A percentile compares a stretch with the other conserved stretches of the same genome.
Conservation (phyloP, 1,139 yeast genomes). For the Saccharomycopsis hybrid region DNA sequence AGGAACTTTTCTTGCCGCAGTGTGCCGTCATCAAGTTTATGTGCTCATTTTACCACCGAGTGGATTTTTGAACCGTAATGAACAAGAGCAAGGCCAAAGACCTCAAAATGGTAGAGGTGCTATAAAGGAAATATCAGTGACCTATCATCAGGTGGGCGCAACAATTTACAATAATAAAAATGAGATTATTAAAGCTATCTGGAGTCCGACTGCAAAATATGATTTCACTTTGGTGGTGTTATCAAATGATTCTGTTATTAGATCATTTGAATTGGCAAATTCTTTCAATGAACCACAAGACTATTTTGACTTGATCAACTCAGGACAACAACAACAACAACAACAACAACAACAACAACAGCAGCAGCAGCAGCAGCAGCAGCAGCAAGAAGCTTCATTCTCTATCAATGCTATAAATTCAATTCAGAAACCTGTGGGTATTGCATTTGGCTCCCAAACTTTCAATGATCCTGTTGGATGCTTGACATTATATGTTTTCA, state of each 20-base stretch:
- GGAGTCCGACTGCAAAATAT: conserved; percentile 21
- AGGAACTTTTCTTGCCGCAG: conserved; percentile 22
- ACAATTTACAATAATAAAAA: neutral
- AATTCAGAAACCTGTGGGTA: conserved; percentile 28
- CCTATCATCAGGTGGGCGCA: conserved; percentile 5
- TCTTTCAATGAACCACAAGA: conserved; percentile 16
- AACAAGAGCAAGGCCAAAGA: neutral
- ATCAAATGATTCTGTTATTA: conserved; percentile 15
- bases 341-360: conserved; percentile 12
- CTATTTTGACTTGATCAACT: conserved; percentile 20
- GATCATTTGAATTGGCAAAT: conserved; percentile 21
- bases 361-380: neutral
- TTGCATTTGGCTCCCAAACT: conserved; percentile 28
- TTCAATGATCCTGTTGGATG: conserved; percentile 26
- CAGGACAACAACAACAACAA: conserved; percentile 3
- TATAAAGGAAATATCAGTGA: neutral
- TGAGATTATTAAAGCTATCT: conserved; percentile 16
- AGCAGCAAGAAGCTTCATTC: conserved; percentile 1
- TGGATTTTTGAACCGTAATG: conserved; percentile 14
- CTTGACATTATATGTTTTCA: conserved; percentile 29
- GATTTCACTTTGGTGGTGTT: conserved; percentile 22
- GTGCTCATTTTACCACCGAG: conserved; percentile 20
- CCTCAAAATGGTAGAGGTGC: neutral
- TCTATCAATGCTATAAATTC: conserved; percentile 19
- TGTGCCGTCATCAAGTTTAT: conserved; percentile 14